These are phyloP conservation scores for Nothopassalora personata DNA, from an alignment of 2,329 filamentous ascomycete genomes.

Conservation along the genomic window DNA sequence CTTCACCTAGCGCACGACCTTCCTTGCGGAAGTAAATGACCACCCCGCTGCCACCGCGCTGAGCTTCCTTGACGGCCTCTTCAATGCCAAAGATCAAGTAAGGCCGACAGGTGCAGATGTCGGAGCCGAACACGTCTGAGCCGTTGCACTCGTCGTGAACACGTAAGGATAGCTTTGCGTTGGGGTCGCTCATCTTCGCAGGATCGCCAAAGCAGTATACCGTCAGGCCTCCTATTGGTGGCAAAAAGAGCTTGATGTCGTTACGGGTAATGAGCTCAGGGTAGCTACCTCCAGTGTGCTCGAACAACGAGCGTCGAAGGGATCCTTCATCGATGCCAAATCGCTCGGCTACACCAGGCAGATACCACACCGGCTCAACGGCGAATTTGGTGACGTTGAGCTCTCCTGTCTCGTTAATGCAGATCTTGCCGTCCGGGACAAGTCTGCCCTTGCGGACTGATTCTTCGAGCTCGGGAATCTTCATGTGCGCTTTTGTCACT, in stretches of 20 bases:
- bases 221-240: slow-evolving; percentile 89
- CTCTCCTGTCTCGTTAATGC: slow-evolving; percentile 78
- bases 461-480: slow-evolving; percentile 87
- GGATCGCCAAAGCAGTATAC: slow-evolving; percentile 97
- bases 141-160: slow-evolving; percentile 91
- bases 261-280: slow-evolving; percentile 91
- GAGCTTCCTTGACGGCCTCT: slow-evolving; percentile 94
- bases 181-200: slow-evolving; percentile 85
- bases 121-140: slow-evolving; percentile 93
- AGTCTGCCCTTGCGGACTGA: slow-evolving; percentile 76
- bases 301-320: slow-evolving; percentile 80
- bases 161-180: slow-evolving; percentile 72
- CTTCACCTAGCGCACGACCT: slow-evolving; percentile 87
- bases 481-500: slow-evolving; percentile 90
- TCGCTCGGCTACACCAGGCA: slow-evolving; percentile 67
- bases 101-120: slow-evolving; percentile 94
- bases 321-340: slow-evolving; percentile 94
- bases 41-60: slow-evolving; percentile 86
- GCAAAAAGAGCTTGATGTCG: slow-evolving; percentile 92
- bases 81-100: slow-evolving; percentile 97
- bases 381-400: slow-evolving; percentile 93
- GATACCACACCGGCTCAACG: slow-evolving; percentile 74
- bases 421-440: slow-evolving; percentile 78
- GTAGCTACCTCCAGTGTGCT: slow-evolving; percentile 92
- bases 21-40: slow-evolving; percentile 99